A percentile compares a stretch with the other conserved stretches of the same genome.
These are phyloP conservation scores for Xylaria digitata DNA, from an alignment of 2,329 filamentous ascomycete species.

Conservation along the genomic window DNA sequence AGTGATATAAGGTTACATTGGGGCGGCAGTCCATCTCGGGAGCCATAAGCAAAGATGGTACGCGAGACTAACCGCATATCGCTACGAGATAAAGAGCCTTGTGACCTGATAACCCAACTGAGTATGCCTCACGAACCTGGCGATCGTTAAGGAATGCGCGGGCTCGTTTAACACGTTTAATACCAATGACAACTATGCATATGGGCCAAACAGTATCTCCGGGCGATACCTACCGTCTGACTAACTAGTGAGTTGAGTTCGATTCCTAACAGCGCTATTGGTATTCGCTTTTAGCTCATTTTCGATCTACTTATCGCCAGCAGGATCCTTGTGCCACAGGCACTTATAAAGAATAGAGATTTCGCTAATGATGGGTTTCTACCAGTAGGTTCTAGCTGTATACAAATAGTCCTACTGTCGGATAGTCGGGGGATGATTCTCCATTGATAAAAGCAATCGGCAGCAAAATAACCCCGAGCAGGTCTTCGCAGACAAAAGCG, in stretches of 20 bases:
- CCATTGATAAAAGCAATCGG: background rate
- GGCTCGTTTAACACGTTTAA: background rate
- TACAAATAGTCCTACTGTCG: background rate
- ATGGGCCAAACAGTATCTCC: slow-evolving; percentile 11
- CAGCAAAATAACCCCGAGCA: slow-evolving; percentile 2
- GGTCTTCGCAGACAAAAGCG: slow-evolving; percentile 3
- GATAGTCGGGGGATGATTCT: background rate
- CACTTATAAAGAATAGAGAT: background rate
- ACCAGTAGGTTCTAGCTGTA: background rate
- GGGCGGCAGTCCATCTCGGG: slow-evolving; percentile 36
- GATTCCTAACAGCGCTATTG: too few relatives aligned
- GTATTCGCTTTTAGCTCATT: too few relatives aligned
- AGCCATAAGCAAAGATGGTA: slow-evolving; percentile 37
- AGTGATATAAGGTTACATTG: slow-evolving; percentile 42
- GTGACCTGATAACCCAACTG: slow-evolving; percentile 21
- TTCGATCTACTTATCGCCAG: slow-evolving; percentile 14
- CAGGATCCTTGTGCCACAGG: slow-evolving; percentile 5
- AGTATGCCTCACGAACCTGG: slow-evolving; percentile 27
- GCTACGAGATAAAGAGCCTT: slow-evolving; percentile 16
- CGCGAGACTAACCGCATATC: slow-evolving; percentile 36
- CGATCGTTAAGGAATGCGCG: background rate
- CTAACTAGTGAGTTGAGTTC: too few relatives aligned
- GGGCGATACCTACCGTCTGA: too few relatives aligned
- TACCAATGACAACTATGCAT: slow-evolving; percentile 3
- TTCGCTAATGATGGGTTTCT: background rate